These are phyloP conservation scores for Diaporthe destruens DNA, from an alignment of 2,329 filamentous ascomycete genomes.

Conservation along the genomic window DNA sequence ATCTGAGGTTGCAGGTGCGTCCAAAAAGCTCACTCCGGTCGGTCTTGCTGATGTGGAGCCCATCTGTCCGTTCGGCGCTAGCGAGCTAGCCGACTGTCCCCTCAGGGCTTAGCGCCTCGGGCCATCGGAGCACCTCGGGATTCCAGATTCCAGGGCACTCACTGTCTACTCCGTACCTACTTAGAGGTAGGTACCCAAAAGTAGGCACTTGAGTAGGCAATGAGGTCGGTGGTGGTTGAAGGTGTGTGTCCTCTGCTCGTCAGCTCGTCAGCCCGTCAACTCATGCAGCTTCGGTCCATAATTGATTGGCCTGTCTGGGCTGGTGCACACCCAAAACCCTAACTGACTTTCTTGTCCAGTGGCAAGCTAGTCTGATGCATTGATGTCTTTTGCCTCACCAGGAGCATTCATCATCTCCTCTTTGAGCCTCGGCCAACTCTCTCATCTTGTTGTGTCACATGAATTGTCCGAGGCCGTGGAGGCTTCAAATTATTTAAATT, in stretches of 20 bases:
- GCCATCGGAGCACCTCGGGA: slow-evolving; percentile 32
- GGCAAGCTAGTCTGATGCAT: neutral
- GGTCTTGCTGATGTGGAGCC: slow-evolving; percentile 36
- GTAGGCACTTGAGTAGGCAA: no score
- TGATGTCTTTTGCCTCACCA: neutral
- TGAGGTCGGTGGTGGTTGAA: neutral
- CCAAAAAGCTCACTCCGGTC: slow-evolving; percentile 33
- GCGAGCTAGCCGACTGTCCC: slow-evolving; percentile 25
- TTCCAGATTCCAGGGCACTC: no score
- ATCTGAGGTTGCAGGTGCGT: slow-evolving; percentile 31
- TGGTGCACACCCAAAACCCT: neutral
- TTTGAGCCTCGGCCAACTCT: neutral
- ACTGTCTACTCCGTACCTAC: no score
- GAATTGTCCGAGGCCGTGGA: neutral
- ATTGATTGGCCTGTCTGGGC: neutral
- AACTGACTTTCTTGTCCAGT: neutral
- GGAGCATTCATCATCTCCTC: neutral
- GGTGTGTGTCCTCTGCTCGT: neutral
- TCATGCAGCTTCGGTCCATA: neutral
- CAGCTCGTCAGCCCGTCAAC: no score
- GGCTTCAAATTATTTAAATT: neutral
- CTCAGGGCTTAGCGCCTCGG: slow-evolving; percentile 24
- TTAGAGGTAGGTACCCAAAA: no score
- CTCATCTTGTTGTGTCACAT: neutral
- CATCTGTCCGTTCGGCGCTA: slow-evolving; percentile 28